These are phyloP conservation scores for Trametes cingulata DNA, from an alignment of 768 basidiomycete species.

Conservation along the genomic window DNA sequence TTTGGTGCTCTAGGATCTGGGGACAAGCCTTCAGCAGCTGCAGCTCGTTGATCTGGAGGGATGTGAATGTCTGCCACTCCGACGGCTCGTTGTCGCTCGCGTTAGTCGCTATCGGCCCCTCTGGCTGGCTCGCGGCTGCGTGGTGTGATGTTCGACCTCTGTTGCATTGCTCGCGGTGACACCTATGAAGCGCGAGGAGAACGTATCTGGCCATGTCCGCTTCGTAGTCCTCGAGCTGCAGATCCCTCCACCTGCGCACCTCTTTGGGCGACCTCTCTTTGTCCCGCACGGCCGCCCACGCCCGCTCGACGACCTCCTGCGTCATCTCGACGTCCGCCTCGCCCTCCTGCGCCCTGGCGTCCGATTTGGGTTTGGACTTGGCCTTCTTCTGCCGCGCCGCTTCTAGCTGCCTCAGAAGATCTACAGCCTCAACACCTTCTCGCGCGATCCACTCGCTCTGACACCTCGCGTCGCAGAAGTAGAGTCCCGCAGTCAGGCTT, in stretches of 20 bases:
- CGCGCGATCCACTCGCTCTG: conserved; percentile 42
- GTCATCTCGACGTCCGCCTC: conserved; percentile 32
- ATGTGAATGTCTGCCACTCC: conserved; percentile 51
- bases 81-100: conserved; percentile 5
- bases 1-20: conserved; percentile 50
- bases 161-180: conserved; percentile 19
- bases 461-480: conserved; percentile 59
- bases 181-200: conserved; percentile 29
- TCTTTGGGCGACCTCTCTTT: conserved; percentile 28
- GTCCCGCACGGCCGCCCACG: conserved; percentile 47
- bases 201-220: conserved; percentile 33
- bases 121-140: neutral
- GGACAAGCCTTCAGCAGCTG: conserved; percentile 47
- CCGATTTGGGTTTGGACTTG: conserved; percentile 21
- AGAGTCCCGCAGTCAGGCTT: conserved; percentile 40
- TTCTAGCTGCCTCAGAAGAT: conserved; percentile 25
- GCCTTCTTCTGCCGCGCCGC: conserved; percentile 24
- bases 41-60: conserved; percentile 61
- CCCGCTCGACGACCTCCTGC: conserved; percentile 41
- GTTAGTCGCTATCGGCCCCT: neutral
- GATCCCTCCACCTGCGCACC: conserved; percentile 22
- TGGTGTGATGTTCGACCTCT: neutral
- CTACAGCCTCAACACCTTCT: conserved; percentile 24
- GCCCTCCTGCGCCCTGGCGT: conserved; percentile 15
- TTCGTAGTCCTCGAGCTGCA: conserved; percentile 32